Conservation (phyloP, 1,284 basidiomycete species). For the Ganoderma lingzhi region DNA sequence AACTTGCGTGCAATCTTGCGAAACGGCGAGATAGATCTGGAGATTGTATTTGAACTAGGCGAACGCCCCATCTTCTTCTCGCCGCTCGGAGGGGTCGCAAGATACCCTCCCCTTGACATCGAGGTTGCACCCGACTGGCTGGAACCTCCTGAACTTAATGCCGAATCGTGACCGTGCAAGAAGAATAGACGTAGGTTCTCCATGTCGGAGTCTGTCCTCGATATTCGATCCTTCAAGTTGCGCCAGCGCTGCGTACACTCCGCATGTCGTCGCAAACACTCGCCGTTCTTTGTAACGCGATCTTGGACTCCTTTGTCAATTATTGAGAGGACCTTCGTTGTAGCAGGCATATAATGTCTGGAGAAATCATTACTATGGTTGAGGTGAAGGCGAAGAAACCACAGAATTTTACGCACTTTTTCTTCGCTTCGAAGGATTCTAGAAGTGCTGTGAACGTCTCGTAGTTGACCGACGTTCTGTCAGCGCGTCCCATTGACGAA, state of each 20-base stretch:
- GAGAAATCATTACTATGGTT: constrained; percentile 19
- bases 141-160: constrained; percentile 74
- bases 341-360: constrained; percentile 92
- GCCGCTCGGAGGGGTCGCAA: constrained; percentile 68
- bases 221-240: constrained; percentile 77
- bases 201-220: constrained; percentile 85
- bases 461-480: constrained; percentile 59
- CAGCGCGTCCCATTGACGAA: constrained; percentile 56
- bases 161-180: constrained; percentile 53
- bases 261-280: constrained; percentile 86
- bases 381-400: constrained; percentile 10
- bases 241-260: constrained; percentile 89
- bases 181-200: constrained; percentile 72
- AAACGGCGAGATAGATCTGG: constrained; percentile 79
- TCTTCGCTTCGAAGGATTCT: constrained; percentile 85
- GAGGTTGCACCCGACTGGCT: constrained; percentile 63
- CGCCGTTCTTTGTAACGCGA: constrained; percentile 93
- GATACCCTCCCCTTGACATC: constrained; percentile 60
- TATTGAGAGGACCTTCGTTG: constrained; percentile 91
- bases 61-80: constrained; percentile 49
- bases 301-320: constrained; percentile 93
- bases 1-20: constrained; percentile 77
- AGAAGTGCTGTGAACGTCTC: constrained; percentile 71
- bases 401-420: constrained; percentile 63
- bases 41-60: constrained; percentile 63